Conservation (phyloP, 495 filamentous ascomycete species). For the Usnea hakonensis region DNA sequence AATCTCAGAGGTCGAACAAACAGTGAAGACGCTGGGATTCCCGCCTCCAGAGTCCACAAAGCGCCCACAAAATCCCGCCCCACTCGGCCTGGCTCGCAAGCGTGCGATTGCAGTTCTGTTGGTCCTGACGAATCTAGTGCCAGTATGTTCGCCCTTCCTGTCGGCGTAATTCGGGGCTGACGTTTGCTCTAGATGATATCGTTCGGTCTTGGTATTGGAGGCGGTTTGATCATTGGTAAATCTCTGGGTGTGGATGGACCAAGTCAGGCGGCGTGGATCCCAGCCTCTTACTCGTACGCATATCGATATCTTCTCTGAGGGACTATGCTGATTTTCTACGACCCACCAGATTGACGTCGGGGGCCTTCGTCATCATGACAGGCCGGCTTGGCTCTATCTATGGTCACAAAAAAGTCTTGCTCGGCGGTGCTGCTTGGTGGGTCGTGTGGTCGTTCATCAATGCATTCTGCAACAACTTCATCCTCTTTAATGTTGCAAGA, state of each 20-base stretch:
- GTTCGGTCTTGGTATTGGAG: slow-evolving; percentile 26
- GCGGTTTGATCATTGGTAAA: slow-evolving; percentile 24
- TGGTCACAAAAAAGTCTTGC: slow-evolving; percentile 40
- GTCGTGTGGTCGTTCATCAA: slow-evolving; percentile 32
- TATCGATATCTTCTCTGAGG: too few relatives aligned
- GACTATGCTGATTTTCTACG: not conserved
- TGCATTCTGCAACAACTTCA: slow-evolving; percentile 38
- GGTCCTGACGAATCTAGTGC: slow-evolving; percentile 4
- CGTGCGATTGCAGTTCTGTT: slow-evolving; percentile 2
- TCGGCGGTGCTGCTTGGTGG: slow-evolving; percentile 35
- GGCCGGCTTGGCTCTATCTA: slow-evolving; percentile 45
- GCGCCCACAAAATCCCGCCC: not conserved
- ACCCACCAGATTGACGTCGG: not conserved
- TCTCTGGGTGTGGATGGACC: slow-evolving; percentile 21
- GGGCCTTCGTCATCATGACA: slow-evolving; percentile 17
- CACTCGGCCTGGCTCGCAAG: not conserved
- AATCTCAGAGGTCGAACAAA: not conserved
- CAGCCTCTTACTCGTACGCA: slow-evolving; percentile 34
- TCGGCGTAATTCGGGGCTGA: too few relatives aligned
- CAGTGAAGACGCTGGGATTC: too few relatives aligned
- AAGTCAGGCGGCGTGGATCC: slow-evolving; percentile 27
- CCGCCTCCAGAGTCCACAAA: not conserved
- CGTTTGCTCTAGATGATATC: slow-evolving; percentile 22
- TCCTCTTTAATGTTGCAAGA: slow-evolving; percentile 35
- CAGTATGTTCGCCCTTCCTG: not conserved